Evolutionary conservation across 305 asterid species (phyloP), one percentile per base, ranked within the genome.

Genomic region (Fraxinus dipetala): DNA sequence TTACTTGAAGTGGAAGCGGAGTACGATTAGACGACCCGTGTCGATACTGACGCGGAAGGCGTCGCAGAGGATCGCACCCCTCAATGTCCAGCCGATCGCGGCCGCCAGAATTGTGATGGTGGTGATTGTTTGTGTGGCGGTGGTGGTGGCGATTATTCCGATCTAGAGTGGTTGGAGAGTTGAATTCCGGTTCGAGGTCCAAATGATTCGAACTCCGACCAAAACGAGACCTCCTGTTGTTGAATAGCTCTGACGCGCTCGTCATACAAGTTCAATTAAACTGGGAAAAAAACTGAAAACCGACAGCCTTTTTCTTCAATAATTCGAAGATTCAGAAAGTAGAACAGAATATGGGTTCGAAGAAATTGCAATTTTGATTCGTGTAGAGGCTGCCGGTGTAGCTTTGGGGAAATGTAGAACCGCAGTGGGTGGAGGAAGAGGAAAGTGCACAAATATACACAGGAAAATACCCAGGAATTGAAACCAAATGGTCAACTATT

Each of bases 171-270:
- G 91, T 84, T 6, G 87, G 83, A 10, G 89, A 83, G 43, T 83
- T 85, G 20, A 83, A 86, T 73, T 86, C 90, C 70, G 90, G 79
- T 4, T 81, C 91, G 84, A 38, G 80, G 16, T 81, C 87, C 40
- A 79, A 9, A 0, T 80, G 80, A 36, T 87, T 89, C 82, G 90
- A 82, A 76, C 70, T 86, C 74, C 97, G 96, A 83, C 97, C 96
- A 75, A 83, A 79, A 51, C 98, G 98, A 61, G 91, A 86, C 86
- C 98, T 88, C 85, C 98, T 86, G 67, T 79, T 89, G 87, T 85
- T 83, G 85, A 95, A 95, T 70, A 95, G 87, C 92, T 90, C 97
- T 84, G 94, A 92, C 63, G 92, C 95, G 83, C 92, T 93, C 95
- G 98, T 91, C 98, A 92, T 95, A 81, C 94, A 90, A 24, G 32